A percentile compares a stretch with the other conserved stretches of the same genome.
phyloP scores from a whole-genome alignment of 495 filamentous ascomycete species.

The Aspergillus homomorphus region DNA sequence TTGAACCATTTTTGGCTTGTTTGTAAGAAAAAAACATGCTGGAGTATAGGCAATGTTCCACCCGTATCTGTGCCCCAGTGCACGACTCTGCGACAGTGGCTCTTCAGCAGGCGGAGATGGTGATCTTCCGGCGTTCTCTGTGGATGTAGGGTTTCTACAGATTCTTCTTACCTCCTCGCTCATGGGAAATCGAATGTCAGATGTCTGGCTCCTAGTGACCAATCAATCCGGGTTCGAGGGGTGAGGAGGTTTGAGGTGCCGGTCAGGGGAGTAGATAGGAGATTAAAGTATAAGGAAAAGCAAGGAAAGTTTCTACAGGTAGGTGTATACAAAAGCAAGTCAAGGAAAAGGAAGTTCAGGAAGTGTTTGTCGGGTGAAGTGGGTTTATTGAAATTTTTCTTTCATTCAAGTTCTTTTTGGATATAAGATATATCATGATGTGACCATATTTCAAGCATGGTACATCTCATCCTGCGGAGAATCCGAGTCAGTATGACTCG shows the following conservation, averaged over 20 bases:
- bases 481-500: background rate
- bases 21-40: no score
- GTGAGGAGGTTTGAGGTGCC: slow-evolving; percentile 47
- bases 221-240: slow-evolving; percentile 25
- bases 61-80: slow-evolving; percentile 95
- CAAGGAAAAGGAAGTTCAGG: no score
- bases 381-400: slow-evolving; percentile 15
- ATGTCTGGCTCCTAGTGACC: slow-evolving; percentile 18
- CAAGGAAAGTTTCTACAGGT: slow-evolving; percentile 7
- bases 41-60: no score
- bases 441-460: slow-evolving; percentile 13
- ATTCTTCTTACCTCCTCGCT: slow-evolving; percentile 43
- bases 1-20: no score
- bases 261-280: slow-evolving; percentile 13
- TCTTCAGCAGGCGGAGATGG: slow-evolving; percentile 74
- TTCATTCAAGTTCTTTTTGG: slow-evolving; percentile 15
- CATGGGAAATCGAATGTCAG: slow-evolving; percentile 34
- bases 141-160: slow-evolving; percentile 15
- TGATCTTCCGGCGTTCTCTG: slow-evolving; percentile 38
- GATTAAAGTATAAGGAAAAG: slow-evolving; percentile 8
- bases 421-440: slow-evolving; percentile 14
- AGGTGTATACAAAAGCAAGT: no score
- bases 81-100: slow-evolving; percentile 70
- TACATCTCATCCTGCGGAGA: slow-evolving; percentile 14
- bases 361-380: slow-evolving; percentile 1